phyloP scores from a whole-genome alignment of 306 rosid genomes.

The Cucumis cinereus region DNA sequence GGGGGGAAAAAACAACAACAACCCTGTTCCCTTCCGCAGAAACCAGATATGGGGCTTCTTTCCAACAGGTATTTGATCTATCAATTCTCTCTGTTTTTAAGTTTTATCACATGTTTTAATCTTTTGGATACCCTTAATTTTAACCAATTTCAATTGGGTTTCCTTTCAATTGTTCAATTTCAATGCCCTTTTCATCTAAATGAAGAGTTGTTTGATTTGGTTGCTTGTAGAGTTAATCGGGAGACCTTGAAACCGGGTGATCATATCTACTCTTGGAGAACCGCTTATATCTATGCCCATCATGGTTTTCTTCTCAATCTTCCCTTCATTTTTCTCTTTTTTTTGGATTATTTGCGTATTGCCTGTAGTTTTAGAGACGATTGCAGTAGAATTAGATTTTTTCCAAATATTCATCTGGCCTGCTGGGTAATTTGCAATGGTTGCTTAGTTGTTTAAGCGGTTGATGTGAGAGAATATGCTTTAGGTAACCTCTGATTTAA shows the following conservation, averaged over 20 bases:
- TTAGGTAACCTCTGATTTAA: background rate
- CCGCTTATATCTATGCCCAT: constrained; percentile 81
- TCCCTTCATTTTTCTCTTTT: background rate
- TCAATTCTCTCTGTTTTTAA: background rate
- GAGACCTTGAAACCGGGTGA: constrained; percentile 70
- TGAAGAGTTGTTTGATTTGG: background rate
- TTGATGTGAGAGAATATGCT: too few species aligned
- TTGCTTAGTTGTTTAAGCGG: too few species aligned
- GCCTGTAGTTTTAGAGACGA: background rate
- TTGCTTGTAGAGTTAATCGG: constrained; percentile 36
- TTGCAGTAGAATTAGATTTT: background rate
- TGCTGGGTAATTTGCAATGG: too few species aligned
- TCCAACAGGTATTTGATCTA: constrained; percentile 49
- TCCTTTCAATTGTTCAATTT: background rate
- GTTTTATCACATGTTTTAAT: background rate
- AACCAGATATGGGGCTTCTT: constrained; percentile 47
- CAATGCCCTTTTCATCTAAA: too few species aligned
- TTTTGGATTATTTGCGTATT: background rate
- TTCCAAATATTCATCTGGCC: background rate
- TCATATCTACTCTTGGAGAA: constrained; percentile 88
- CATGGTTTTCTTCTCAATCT: constrained; percentile 39
- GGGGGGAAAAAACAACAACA: too few species aligned
- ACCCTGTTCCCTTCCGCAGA: background rate
- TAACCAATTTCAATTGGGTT: background rate
- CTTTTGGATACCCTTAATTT: background rate